A percentile compares a stretch with the other conserved stretches of the same genome.
These are phyloP conservation scores for Fagopyrum homotropicum DNA, from an alignment of 148 eudicot genomes.

Conservation along the genomic window DNA sequence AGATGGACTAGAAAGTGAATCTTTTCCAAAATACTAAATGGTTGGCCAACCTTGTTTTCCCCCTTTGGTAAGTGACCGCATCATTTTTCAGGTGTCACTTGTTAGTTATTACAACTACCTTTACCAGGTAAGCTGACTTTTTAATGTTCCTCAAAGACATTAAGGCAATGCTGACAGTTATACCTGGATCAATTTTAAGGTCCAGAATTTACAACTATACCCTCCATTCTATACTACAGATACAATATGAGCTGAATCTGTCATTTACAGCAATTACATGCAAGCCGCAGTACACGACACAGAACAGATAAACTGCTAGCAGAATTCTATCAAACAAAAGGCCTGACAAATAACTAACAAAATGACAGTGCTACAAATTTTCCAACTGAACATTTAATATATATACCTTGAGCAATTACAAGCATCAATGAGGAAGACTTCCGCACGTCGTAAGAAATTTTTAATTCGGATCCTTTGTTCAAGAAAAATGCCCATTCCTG, in stretches of 20 bases:
- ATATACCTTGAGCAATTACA: slow-evolving; percentile 67
- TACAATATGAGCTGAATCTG: background rate
- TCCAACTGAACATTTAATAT: background rate
- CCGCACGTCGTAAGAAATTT: slow-evolving; percentile 47
- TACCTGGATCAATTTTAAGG: background rate
- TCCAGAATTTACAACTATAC: background rate
- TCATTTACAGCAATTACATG: background rate
- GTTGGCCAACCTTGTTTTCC: background rate
- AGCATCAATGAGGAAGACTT: slow-evolving; percentile 54
- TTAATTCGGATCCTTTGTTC: slow-evolving; percentile 67
- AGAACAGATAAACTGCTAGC: background rate
- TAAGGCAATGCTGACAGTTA: background rate
- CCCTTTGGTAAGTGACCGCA: background rate
- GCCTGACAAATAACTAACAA: background rate
- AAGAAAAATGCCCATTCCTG: slow-evolving; percentile 73
- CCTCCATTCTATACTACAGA: background rate
- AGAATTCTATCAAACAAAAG: background rate
- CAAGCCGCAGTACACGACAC: background rate
- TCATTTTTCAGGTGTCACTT: background rate
- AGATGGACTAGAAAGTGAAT: background rate
- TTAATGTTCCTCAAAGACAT: background rate
- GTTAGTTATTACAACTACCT: background rate
- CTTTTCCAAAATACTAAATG: background rate
- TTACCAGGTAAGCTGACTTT: background rate
- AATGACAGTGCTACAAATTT: background rate